Evolutionary conservation across 176 grass and related monocot genomes (phyloP), one percentile per base, ranked within the genome.

Genomic region (Aegilops bicornis): DNA sequence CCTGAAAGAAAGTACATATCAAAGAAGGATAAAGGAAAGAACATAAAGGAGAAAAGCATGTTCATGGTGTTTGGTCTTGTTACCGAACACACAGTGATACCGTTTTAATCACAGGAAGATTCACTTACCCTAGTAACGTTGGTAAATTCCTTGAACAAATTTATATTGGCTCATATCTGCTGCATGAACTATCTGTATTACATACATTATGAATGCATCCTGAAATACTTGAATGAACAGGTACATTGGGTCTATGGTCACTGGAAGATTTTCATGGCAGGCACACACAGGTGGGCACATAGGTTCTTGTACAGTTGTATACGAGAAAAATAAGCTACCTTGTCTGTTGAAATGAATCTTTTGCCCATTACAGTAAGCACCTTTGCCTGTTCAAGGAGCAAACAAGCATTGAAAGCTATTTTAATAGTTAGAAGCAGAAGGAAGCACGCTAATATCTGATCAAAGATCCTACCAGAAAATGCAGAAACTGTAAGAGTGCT

Each of bases 81-180:
- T 43, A 60, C 32, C 4, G 36, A 37, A 37, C 36, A 3, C 36
- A 37, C 7, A 1, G 36, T 37, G 36, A 37, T 37, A 8, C 36
- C 36, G 36, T 37, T 36, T 36, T 37, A 37, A 85, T 89, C 48
- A 80, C 23, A 22, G 4, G 48, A 54, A 74, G 15, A 52, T 54
- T 65, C 23, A 82, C 82, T 37, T 83, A 98, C 93, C 90, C 93
- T 94, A 79, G 90, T 94, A 93, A 92, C 61, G 54, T 32, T 4
- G 67, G 96, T 94, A 84, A 93, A 98, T 86, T 98, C 91, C 84
- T 95, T 98, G 86, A 98, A 98, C 63, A 98, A 84, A 73, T 92
- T 91, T 31, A 98, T 92, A 87, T 98, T 98, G 62, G 96, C 8
- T 64, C 23, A 64, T 47, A 63, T 86, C n/a, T 78, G 66, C 39